Evolutionary conservation across 208 protist genomes (phyloP), one percentile per base, ranked within the genome.

Genomic region (Acanthamoeba triangularis): DNA sequence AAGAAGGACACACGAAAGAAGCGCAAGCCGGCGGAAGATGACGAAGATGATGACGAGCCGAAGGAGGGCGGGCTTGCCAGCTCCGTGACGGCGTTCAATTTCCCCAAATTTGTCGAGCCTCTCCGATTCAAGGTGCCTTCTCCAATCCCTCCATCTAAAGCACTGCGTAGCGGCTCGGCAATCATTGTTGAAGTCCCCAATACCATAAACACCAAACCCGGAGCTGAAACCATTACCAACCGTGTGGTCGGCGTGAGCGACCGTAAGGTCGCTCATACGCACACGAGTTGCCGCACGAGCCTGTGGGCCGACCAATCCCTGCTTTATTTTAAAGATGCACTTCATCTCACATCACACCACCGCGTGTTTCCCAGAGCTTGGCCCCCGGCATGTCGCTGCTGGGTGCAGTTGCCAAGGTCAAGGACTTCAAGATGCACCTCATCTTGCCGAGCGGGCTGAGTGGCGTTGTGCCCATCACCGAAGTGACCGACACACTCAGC

Each of bases 321-420:
- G 44, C 44, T 47, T 10, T 47, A 47, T 47, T 47, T 47, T 47
- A 0, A 47, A 47, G 44, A 47, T 47, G 33, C 30, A 30, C 20
- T 25, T 61, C 33, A 33, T 63, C 49, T n/a, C 49, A 90, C 23
- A 25, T 7, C 4, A 16, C 52, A 23, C 35, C 35, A 3, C 5
- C 10, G 13, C 18, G 41, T 16, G 11, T 69, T 25, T 0, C 20
- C 0, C 67, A 92, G 85, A 47, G 1, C 35, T 47, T 92, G 47
- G 33, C 85, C 35, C 59, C 63, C 10, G 92, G 92, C 67, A 95
- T 88, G 92, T 74, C 56, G n/a, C 33, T 95, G 69, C 92, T 95
- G 4, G 92, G 72, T 25, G 67, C 72, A 14, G 76, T 95, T 28
- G 28, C 28, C n/a, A 65, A 33, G 30, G 25, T 95, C 72, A 95